Evolutionary conservation across 768 basidiomycete species (phyloP).

Genomic region (Botryobasidium botryosum): DNA sequence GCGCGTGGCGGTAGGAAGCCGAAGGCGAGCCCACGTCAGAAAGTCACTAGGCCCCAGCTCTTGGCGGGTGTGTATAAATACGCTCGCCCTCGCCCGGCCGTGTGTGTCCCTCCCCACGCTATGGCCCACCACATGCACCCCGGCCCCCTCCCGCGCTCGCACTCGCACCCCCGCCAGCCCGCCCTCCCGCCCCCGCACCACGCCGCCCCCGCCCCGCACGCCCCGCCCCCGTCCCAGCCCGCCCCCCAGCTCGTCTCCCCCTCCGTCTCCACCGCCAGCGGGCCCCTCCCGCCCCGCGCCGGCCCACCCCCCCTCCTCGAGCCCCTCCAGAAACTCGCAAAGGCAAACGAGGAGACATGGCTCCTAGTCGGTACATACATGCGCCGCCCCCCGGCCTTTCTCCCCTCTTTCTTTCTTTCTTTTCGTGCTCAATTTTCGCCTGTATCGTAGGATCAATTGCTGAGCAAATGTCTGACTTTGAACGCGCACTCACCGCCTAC

Average conservation of each 20-base stretch:
- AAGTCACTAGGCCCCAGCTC: no score
- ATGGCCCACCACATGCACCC: constrained; percentile 23
- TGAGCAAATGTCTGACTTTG: constrained; percentile 88
- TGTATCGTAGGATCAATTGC: constrained; percentile 66
- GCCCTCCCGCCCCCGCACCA: constrained; percentile 29
- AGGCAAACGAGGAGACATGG: constrained; percentile 92
- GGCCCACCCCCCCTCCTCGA: constrained; percentile 3
- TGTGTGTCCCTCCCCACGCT: constrained; percentile 17
- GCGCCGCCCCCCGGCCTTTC: not conserved
- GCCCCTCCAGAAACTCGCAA: constrained; percentile 57
- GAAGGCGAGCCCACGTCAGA: no score
- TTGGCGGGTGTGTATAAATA: no score
- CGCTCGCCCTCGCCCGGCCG: no score
- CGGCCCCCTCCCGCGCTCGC: constrained; percentile 20
- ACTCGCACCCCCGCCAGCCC: constrained; percentile 26
- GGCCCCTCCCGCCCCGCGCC: not conserved
- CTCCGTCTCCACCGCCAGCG: not conserved
- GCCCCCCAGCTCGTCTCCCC: not conserved
- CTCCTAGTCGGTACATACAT: constrained; percentile 59
- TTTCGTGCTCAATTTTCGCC: not conserved
- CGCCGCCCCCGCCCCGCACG: constrained; percentile 21
- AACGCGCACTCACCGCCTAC: constrained; percentile 83
- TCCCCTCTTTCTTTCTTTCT: constrained; percentile 4
- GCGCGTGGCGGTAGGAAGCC: no score
- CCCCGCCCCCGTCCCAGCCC: constrained; percentile 10